Evolutionary conservation across 2,329 filamentous ascomycete genomes (phyloP), one percentile per base, ranked within the genome.

Genomic region (Paraconiothyrium sp.): DNA sequence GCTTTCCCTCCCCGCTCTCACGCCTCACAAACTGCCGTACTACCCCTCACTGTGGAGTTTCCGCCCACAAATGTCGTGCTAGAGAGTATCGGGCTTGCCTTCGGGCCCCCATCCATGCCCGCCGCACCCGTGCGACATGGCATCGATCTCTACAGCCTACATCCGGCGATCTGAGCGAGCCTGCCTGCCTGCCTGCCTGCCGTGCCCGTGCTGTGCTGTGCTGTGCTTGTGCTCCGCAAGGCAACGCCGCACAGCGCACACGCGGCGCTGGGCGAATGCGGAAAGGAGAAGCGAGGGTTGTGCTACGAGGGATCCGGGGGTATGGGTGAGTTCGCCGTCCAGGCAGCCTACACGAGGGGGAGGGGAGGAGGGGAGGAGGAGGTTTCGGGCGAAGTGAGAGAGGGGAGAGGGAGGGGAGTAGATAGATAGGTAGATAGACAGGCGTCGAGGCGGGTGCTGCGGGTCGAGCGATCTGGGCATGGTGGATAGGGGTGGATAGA

Each of bases 261-360:
- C 46, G 46, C 46, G 37, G 32, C 49, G 54, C 62, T 27, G n/a
- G 9, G 43, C 58, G 43, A 59, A 64, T 62, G 34, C 60, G 62
- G 66, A 54, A 64, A 60, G 57, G 39, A 50, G 58, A 59, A 71
- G 67, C 64, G 62, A 66, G 59, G 58, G 65, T 56, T n/a, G 46
- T 48, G 51, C 60, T 10, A 32, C 37, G 35, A 11, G 8, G 10
- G 7, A 3, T 20, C 37, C 52, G 37, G 14, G 32, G n/a, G 32
- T 27, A 32, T 35, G 32, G 49, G 8, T 1, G 11, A 14, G 43
- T 20, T 46, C 20, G n/a, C 20, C 43, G 43, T 41, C 39, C 20
- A 20, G 20, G 20, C 20, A 8, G n/a, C 39, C 4, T 4, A 4
- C 39, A 8, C 37, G 37, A 6, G 43, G 20, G 20, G 20, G 20